Percentiles rank a stretch among this genome's conserved stretches.
Conservation (phyloP, 2,329 filamentous ascomycete species). For the Chaetomium strumarium region DNA sequence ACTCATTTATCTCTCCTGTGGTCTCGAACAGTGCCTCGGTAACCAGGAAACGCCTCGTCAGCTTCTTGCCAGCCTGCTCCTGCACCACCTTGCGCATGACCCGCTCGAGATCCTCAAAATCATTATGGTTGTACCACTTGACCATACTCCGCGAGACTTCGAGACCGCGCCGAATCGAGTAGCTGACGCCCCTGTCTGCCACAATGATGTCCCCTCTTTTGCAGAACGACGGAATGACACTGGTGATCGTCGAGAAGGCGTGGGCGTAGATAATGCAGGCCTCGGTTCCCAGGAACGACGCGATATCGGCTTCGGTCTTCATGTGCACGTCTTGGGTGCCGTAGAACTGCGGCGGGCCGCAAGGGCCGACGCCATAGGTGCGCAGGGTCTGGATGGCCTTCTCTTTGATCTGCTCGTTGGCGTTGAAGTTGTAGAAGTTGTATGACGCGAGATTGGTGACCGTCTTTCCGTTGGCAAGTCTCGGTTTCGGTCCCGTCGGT, state of each 20-base stretch:
- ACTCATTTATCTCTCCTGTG: constrained; percentile 73
- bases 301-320: constrained; percentile 92
- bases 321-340: constrained; percentile 97
- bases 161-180: constrained; percentile 86
- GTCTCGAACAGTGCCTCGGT: constrained; percentile 94
- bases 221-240: constrained; percentile 92
- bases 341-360: constrained; percentile 95
- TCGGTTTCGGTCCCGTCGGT: constrained; percentile 83
- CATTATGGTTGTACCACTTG: constrained; percentile 91
- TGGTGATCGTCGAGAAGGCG: constrained; percentile 93
- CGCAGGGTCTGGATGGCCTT: constrained; percentile 91
- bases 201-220: constrained; percentile 97
- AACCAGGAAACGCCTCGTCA: constrained; percentile 91
- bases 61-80: constrained; percentile 77
- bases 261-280: constrained; percentile 94
- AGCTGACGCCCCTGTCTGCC: constrained; percentile 89
- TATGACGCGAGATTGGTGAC: constrained; percentile 91
- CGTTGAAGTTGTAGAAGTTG: constrained; percentile 97
- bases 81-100: constrained; percentile 80
- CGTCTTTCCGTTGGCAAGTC: constrained; percentile 79
- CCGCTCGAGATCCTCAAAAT: constrained; percentile 86
- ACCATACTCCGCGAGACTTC: constrained; percentile 90
- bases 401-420: constrained; percentile 87
- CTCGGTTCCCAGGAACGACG: constrained; percentile 78
- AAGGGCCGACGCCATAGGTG: constrained; percentile 93